Percentiles rank a stretch among this genome's conserved stretches.
These are phyloP conservation scores for Candida nanaspora DNA, from an alignment of 805 yeast genomes.

Conservation along the genomic window DNA sequence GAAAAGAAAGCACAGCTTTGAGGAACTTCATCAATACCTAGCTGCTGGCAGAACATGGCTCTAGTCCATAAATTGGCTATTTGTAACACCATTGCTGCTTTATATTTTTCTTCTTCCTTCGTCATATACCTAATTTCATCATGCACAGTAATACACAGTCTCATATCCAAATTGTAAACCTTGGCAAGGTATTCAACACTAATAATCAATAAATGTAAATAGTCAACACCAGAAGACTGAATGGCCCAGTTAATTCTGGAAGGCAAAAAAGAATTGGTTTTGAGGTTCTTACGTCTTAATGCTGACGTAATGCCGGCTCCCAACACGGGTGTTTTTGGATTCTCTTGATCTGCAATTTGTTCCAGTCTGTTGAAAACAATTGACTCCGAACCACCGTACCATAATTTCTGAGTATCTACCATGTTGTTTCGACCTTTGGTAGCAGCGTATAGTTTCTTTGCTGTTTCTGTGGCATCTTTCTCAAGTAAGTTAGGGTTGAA, in stretches of 20 bases:
- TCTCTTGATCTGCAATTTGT: conserved; percentile 70
- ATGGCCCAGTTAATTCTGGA: conserved; percentile 96
- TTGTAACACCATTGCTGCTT: conserved; percentile 78
- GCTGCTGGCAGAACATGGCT: conserved; percentile 87
- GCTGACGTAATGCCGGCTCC: conserved; percentile 94
- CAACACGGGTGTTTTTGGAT: conserved; percentile 83
- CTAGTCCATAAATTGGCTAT: conserved; percentile 93
- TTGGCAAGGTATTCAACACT: conserved; percentile 80
- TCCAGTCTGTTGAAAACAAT: conserved; percentile 86
- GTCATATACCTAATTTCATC: conserved; percentile 87
- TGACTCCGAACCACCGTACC: conserved; percentile 92
- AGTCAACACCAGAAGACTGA: conserved; percentile 97
- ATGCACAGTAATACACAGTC: conserved; percentile 84
- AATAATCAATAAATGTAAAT: conserved; percentile 74
- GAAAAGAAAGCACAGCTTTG: conserved; percentile 95
- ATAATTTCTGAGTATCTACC: conserved; percentile 25
- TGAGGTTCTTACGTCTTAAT: conserved; percentile 56
- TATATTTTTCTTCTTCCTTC: conserved; percentile 63
- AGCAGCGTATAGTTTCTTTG: conserved; percentile 60
- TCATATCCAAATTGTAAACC: conserved; percentile 59
- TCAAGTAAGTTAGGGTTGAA: conserved; percentile 70
- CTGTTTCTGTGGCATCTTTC: conserved; percentile 55
- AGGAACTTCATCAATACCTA: conserved; percentile 85
- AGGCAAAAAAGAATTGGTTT: conserved; percentile 64
- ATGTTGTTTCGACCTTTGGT: conserved; percentile 66